Evolutionary conservation across 805 yeast species (phyloP).

Genomic region (Metschnikowia anglica): DNA sequence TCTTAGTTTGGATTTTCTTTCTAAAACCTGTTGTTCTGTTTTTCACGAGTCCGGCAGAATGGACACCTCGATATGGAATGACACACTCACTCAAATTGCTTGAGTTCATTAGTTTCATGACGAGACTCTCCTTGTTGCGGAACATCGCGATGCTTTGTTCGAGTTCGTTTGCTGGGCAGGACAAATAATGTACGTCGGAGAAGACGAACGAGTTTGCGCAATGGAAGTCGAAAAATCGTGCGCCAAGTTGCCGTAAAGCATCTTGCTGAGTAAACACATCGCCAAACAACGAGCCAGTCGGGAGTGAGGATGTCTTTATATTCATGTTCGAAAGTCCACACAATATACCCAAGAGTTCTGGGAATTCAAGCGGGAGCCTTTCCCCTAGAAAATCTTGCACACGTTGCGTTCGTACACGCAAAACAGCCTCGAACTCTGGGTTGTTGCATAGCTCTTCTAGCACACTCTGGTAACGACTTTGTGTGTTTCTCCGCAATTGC

Average conservation of each 20-base stretch:
- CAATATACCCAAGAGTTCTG: conserved; percentile 28
- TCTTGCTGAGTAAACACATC: conserved; percentile 12
- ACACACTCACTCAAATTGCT: conserved; percentile 28
- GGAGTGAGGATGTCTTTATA: conserved; percentile 9
- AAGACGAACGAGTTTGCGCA: conserved; percentile 30
- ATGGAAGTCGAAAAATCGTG: conserved; percentile 24
- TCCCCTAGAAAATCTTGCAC: conserved; percentile 29
- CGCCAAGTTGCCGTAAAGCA: conserved; percentile 30
- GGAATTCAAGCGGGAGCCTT: conserved; percentile 24
- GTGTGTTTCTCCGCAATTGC: conserved; percentile 1
- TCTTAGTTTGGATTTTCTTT: conserved; percentile 20
- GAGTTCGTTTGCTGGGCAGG: conserved; percentile 31
- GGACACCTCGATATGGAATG: conserved; percentile 34
- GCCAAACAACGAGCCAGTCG: conserved; percentile 13
- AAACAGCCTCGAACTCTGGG: conserved; percentile 10
- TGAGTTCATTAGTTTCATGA: conserved; percentile 34
- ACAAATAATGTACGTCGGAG: conserved; percentile 28
- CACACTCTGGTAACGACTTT: conserved; percentile 9
- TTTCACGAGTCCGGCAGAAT: conserved; percentile 21
- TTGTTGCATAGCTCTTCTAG: conserved; percentile 11
- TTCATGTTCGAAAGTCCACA: conserved; percentile 32
- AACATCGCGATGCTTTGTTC: conserved; percentile 25
- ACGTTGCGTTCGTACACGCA: conserved; percentile 18
- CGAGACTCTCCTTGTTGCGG: conserved; percentile 16
- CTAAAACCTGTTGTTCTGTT: conserved; percentile 16